phyloP scores from a whole-genome alignment of 495 filamentous ascomycete genomes.

The Penicillium lividum region DNA sequence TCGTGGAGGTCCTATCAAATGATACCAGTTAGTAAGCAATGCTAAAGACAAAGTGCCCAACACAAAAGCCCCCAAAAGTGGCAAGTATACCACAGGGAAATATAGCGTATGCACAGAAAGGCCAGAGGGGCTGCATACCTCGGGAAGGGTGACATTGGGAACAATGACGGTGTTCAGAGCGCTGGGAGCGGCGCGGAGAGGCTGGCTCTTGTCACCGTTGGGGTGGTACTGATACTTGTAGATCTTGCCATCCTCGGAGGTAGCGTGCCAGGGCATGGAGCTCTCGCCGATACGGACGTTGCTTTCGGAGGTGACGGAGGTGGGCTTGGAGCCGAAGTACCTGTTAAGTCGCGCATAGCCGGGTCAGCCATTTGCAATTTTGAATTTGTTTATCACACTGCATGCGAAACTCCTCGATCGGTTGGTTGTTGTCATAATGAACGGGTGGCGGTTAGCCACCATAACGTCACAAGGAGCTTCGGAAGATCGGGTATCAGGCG shows the following conservation, averaged over 20 bases:
- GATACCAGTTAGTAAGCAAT: slow-evolving; percentile 10
- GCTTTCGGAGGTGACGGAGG: slow-evolving; percentile 77
- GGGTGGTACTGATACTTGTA: slow-evolving; percentile 95
- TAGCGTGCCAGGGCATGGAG: slow-evolving; percentile 87
- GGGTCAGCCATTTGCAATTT: slow-evolving; percentile 17
- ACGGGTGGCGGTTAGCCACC: neutral
- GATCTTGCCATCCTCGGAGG: slow-evolving; percentile 51
- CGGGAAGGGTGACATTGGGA: slow-evolving; percentile 88
- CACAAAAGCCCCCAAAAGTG: neutral
- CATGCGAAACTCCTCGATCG: neutral
- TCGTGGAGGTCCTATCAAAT: slow-evolving; percentile 76
- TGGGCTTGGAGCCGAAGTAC: slow-evolving; percentile 77
- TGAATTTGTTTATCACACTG: neutral
- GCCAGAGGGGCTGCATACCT: slow-evolving; percentile 54
- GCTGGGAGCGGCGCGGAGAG: slow-evolving; percentile 85
- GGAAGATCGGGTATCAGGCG: neutral
- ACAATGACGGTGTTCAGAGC: slow-evolving; percentile 92
- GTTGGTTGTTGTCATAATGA: neutral
- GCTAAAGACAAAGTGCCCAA: neutral
- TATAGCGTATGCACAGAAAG: neutral
- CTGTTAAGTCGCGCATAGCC: slow-evolving; percentile 24
- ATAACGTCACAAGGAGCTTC: neutral
- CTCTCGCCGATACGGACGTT: slow-evolving; percentile 69
- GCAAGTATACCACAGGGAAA: neutral
- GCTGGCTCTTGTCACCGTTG: slow-evolving; percentile 73